Evolutionary conservation across 83 land plant species (phyloP).

Genomic region (Diphasiastrum complanatum): DNA sequence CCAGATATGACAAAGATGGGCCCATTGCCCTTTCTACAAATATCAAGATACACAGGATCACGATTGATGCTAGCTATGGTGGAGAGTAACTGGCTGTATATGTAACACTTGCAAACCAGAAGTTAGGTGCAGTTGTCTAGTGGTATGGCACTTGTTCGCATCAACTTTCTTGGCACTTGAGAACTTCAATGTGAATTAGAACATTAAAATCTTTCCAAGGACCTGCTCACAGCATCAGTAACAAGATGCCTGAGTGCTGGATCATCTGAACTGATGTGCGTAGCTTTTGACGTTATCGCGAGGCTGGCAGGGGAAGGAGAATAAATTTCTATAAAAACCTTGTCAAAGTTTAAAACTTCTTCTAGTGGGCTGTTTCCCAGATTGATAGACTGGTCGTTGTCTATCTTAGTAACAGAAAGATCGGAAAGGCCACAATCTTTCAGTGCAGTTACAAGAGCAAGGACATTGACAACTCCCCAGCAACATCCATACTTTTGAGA

Average conservation of each 20-base stretch:
- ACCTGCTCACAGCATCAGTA: slow-evolving; percentile 24
- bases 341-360: neutral
- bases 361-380: neutral
- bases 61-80: no score
- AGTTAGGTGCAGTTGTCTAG: no score
- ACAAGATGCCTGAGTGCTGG: slow-evolving; percentile 25
- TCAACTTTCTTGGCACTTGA: no score
- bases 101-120: no score
- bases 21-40: no score
- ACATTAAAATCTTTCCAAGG: no score
- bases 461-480: slow-evolving; percentile 20
- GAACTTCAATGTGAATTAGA: no score
- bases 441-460: slow-evolving; percentile 18
- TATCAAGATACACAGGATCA: no score
- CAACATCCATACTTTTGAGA: slow-evolving; percentile 4
- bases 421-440: slow-evolving; percentile 19
- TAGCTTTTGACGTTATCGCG: slow-evolving; percentile 12
- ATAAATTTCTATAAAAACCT: slow-evolving; percentile 13
- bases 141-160: no score
- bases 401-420: neutral
- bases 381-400: neutral
- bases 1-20: no score
- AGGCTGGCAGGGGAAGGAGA: slow-evolving; percentile 22
- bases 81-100: no score
- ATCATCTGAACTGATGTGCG: slow-evolving; percentile 19